Percentiles rank a stretch among this genome's conserved stretches.
These are phyloP conservation scores for Yamadazyma oceani DNA, from an alignment of 1,139 yeast species.

Conservation along the genomic window DNA sequence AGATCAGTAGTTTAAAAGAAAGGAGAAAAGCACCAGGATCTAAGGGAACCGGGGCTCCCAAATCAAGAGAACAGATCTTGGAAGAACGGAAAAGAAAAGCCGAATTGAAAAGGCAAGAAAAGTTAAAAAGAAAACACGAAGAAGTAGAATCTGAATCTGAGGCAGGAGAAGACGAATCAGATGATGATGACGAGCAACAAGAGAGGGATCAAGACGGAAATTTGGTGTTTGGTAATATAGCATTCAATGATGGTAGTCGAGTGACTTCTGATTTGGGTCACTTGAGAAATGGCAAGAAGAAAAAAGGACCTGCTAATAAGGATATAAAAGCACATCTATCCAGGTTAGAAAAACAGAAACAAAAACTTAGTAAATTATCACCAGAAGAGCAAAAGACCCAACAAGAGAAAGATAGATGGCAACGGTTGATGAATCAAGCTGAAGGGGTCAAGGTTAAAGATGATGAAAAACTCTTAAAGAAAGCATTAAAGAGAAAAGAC, in stretches of 20 bases:
- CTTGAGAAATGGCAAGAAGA: slow-evolving; percentile 53
- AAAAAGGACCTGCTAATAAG: slow-evolving; percentile 82
- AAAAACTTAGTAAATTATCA: slow-evolving; percentile 58
- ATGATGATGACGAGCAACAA: slow-evolving; percentile 38
- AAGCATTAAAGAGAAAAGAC: slow-evolving; percentile 82
- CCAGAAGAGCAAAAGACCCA: slow-evolving; percentile 61
- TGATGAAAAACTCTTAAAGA: slow-evolving; percentile 83
- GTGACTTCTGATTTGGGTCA: slow-evolving; percentile 74
- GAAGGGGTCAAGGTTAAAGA: slow-evolving; percentile 89
- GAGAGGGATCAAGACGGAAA: slow-evolving; percentile 36
- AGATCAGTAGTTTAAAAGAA: slow-evolving; percentile 68
- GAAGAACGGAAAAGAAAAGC: slow-evolving; percentile 53
- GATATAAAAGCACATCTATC: slow-evolving; percentile 83
- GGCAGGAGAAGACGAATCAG: slow-evolving; percentile 36
- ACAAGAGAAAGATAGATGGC: slow-evolving; percentile 82
- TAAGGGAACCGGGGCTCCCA: slow-evolving; percentile 75
- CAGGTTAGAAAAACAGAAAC: slow-evolving; percentile 72
- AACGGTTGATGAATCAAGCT: slow-evolving; percentile 76
- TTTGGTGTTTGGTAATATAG: slow-evolving; percentile 79
- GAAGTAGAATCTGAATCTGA: slow-evolving; percentile 31
- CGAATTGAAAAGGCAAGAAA: slow-evolving; percentile 39
- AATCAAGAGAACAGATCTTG: slow-evolving; percentile 73
- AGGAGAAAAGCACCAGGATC: slow-evolving; percentile 93
- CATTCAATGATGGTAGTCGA: slow-evolving; percentile 78
- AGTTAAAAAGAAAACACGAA: slow-evolving; percentile 37